Evolutionary conservation across 768 basidiomycete genomes (phyloP).

Genomic region (Hydnomerulius pinastri): DNA sequence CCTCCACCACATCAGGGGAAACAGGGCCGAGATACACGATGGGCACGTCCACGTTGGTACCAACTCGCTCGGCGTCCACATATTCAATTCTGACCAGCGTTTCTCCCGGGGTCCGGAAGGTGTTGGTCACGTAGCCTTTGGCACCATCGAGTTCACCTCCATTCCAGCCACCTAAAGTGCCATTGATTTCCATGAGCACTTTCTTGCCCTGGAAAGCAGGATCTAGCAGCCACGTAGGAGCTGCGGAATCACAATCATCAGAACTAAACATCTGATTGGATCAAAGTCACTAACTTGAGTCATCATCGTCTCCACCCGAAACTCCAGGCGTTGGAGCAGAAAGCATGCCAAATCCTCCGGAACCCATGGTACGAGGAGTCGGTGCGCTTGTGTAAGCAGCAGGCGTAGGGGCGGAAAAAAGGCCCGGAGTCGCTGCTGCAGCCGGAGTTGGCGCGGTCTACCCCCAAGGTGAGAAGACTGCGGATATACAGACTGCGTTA

Average conservation of each 20-base stretch:
- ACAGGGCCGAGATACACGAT: conserved; percentile 45
- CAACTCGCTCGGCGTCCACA: conserved; percentile 33
- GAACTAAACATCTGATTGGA: conserved; percentile 11
- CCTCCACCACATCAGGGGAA: conserved; percentile 38
- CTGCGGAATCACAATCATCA: conserved; percentile 24
- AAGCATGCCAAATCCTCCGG: conserved; percentile 16
- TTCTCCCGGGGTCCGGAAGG: conserved; percentile 29
- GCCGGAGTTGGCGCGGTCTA: conserved; percentile 41
- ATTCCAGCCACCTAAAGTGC: conserved; percentile 27
- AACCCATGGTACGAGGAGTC: conserved; percentile 33
- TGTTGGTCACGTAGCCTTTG: conserved; percentile 29
- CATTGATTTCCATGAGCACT: conserved; percentile 29
- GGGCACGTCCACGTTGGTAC: conserved; percentile 39
- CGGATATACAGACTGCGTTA: conserved; percentile 21
- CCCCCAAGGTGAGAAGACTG: conserved; percentile 8
- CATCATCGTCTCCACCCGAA: conserved; percentile 27
- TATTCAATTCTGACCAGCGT: conserved; percentile 29
- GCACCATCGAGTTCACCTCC: conserved; percentile 29
- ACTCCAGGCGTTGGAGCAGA: conserved; percentile 36
- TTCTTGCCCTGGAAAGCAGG: conserved; percentile 28
- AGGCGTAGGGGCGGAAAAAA: conserved; percentile 32
- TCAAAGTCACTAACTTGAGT: conserved; percentile 24
- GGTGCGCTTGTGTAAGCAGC: conserved; percentile 32
- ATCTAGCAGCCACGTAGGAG: conserved; percentile 30
- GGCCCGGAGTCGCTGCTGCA: conserved; percentile 41